phyloP scores from a whole-genome alignment of 148 eudicot genomes.

The Simmondsia chinensis region DNA sequence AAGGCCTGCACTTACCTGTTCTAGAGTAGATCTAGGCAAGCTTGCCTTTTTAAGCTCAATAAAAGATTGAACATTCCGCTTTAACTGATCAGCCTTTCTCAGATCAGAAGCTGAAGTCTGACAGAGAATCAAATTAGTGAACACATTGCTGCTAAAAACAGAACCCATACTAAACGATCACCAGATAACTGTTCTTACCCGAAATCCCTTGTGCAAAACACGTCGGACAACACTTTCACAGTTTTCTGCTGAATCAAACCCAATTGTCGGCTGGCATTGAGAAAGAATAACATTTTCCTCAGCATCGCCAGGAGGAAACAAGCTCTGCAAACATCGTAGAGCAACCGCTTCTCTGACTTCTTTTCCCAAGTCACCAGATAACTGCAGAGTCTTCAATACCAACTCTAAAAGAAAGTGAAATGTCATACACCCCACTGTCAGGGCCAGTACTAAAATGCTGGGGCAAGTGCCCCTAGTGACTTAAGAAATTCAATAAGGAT shows the following conservation, averaged over 20 bases:
- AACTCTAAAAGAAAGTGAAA: conserved; percentile 28
- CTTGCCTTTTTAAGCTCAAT: conserved; percentile 35
- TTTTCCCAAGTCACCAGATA: conserved; percentile 24
- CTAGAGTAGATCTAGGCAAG: conserved; percentile 36
- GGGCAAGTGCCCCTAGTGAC: too few species aligned
- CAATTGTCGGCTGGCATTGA: conserved; percentile 2
- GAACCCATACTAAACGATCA: too few species aligned
- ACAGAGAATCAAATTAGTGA: conserved; percentile 2
- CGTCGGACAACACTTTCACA: conserved; percentile 39
- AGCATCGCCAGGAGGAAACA: conserved; percentile 16
- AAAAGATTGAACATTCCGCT: conserved; percentile 31
- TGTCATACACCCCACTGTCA: conserved; percentile 1
- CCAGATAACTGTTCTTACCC: too few species aligned
- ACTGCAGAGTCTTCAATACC: conserved; percentile 28
- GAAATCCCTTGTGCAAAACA: conserved; percentile 36
- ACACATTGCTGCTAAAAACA: too few species aligned
- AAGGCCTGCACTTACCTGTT: conserved; percentile 30
- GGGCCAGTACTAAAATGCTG: too few species aligned
- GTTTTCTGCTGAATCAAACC: conserved; percentile 27
- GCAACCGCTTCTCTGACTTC: conserved; percentile 44
- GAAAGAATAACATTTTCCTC: conserved; percentile 8
- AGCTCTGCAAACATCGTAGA: conserved; percentile 47
- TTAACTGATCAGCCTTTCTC: conserved; percentile 23
- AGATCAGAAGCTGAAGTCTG: conserved; percentile 25
- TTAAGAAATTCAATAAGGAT: too few species aligned